A percentile compares a stretch with the other conserved stretches of the same genome.
Conservation (phyloP, 495 filamentous ascomycete species). For the Lophiotrema nucula region DNA sequence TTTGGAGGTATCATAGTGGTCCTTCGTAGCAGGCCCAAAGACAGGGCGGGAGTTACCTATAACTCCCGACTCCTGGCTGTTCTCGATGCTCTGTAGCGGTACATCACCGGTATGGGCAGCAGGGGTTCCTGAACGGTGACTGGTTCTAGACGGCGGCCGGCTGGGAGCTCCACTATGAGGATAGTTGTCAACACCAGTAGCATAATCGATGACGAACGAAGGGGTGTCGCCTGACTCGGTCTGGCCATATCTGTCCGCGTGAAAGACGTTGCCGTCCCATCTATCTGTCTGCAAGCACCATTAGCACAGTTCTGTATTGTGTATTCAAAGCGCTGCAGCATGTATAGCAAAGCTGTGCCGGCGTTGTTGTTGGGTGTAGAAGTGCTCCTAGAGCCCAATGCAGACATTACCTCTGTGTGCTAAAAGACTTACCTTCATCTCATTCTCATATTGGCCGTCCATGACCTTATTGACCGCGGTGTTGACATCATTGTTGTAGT, state of each 20-base stretch:
- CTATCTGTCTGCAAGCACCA: background rate
- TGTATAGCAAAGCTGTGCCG: too few species aligned
- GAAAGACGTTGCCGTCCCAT: conserved; percentile 8
- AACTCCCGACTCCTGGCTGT: conserved; percentile 58
- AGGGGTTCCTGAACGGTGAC: conserved; percentile 24
- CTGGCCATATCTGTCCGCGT: conserved; percentile 19
- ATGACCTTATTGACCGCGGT: too few species aligned
- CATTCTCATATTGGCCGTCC: too few species aligned
- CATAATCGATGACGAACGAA: conserved; percentile 28
- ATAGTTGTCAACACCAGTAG: conserved; percentile 17
- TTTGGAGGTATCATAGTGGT: conserved; percentile 64
- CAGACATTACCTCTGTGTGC: too few species aligned
- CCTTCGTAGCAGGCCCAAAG: conserved; percentile 72
- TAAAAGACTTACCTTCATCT: too few species aligned
- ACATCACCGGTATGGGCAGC: conserved; percentile 6
- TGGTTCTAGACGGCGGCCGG: conserved; percentile 30
- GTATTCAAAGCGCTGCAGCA: too few species aligned
- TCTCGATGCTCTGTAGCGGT: conserved; percentile 30
- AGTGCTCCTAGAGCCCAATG: too few species aligned
- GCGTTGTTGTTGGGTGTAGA: too few species aligned
- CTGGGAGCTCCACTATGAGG: conserved; percentile 28
- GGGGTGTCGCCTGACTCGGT: background rate
- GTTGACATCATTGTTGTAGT: too few species aligned
- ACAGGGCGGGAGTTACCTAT: conserved; percentile 38
- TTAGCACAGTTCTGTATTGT: too few species aligned